Evolutionary conservation across 495 filamentous ascomycete genomes (phyloP), one percentile per base, ranked within the genome.

Genomic region (Neurospora tetrasperma): DNA sequence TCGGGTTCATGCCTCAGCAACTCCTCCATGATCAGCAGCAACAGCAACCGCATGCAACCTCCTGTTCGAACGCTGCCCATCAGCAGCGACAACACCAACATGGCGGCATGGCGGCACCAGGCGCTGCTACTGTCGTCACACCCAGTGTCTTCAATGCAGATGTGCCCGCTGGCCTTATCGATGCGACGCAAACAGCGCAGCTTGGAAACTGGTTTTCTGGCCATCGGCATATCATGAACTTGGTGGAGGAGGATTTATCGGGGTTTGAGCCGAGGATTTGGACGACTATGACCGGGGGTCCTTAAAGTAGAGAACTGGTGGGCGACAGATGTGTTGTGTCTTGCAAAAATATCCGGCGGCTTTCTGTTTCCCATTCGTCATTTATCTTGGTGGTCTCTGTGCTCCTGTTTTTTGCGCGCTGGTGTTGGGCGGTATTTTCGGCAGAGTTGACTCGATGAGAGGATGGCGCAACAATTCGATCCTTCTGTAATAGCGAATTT

Each of bases 141-240:
- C 27, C 54, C 16, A 12, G 54, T 62, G 54, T 62, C 54, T 35
- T 62, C 4, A 6, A 2, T 9, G 23, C 54, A 35, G 54, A 62
- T 31, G 31, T 62, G 23, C 54, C 54, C 12, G 54, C 54, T 62
- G 54, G 54, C 6, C 54, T 62, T 62, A 73, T 77, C 20, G 76
- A 72, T 54, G 72, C 76, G 59, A 66, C 69, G 27, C 84, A 86
- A 75, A 81, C 83, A 8, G 78, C 80, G 59, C 85, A 88, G 71
- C 75, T 92, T 11, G 88, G 87, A 27, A 89, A 89, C 74, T 92
- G 89, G 90, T 92, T 89, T 74, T 90, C 88, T 42, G 88, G 89
- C 0, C 90, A 90, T 75, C 86, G 87, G 48, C 86, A 89, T 75
- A 88, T 92, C 80, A 83, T 91, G 82, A 87, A 86, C 0, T 72